Percentiles rank a stretch among this genome's conserved stretches.
Evolutionary conservation across 1,284 basidiomycete species (phyloP).

Genomic region (Psilocybe mexicana): DNA sequence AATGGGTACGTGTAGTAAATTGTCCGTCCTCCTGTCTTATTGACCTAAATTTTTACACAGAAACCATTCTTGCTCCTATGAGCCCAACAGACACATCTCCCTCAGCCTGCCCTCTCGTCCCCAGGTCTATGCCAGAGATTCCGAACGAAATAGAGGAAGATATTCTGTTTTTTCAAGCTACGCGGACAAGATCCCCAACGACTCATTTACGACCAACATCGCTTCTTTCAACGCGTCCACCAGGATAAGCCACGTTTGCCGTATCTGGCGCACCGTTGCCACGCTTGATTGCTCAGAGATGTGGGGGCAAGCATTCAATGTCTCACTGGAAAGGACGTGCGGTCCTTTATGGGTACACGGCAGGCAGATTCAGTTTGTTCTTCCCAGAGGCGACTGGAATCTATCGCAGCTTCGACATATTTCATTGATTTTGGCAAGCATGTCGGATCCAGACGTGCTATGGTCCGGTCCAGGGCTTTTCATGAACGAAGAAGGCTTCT

Average conservation of each 20-base stretch:
- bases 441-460: no score
- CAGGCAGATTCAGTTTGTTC: not conserved
- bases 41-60: no score
- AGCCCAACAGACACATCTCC: no score
- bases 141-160: not conserved
- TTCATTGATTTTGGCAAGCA: no score
- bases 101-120: no score
- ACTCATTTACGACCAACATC: not conserved
- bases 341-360: not conserved
- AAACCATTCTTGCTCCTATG: no score
- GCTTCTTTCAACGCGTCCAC: not conserved
- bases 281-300: not conserved
- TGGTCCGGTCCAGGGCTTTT: no score
- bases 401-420: no score
- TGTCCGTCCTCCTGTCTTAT: no score
- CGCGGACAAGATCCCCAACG: not conserved
- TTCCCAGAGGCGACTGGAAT: not conserved
- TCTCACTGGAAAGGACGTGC: not conserved
- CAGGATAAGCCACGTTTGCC: not conserved
- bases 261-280: not conserved
- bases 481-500: no score
- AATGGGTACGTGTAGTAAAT: no score
- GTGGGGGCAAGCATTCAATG: not conserved
- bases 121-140: no score
- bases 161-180: not conserved